Evolutionary conservation across 148 eudicot genomes (phyloP), one percentile per base, ranked within the genome.

Genomic region (Agrostemma githago): DNA sequence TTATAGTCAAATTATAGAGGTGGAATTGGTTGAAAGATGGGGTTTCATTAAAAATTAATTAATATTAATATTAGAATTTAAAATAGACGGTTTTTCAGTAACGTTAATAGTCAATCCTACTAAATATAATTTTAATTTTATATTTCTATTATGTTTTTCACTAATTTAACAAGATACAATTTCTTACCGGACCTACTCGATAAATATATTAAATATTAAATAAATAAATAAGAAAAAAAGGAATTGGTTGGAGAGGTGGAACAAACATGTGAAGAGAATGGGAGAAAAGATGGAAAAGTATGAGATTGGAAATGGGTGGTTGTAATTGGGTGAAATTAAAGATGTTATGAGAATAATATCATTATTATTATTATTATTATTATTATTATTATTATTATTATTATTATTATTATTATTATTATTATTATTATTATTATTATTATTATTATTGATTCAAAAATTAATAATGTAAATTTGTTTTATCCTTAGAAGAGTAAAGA

Each of bases 291-390:
- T 26, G 54, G 8, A 48, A 16, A 54, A 74, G 57, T 42, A 51
- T 53, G 46, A 70, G 87, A 85, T 83, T 74, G 81, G 72, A 71
- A 80, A 80, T 88, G 87, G 77, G 84, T 41, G 87, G 89, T 74
- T 75, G 79, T 76, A 26, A 74, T 79, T 79, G n/a, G 26, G 34
- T 15, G 66, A 51, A n/a, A n/a, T n/a, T n/a, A n/a, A 72, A 37
- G 48, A 46, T 42, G 75, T 79, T 77, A 26, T 77, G 76, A 74
- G 83, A 80, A 82, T 84, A 51, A 10, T 10, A 51, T 7, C 8
- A 51, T 51, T 3, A 48, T n/a, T n/a, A n/a, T n/a, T n/a, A n/a
- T n/a, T n/a, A n/a, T n/a, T n/a, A n/a, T n/a, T n/a, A n/a, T n/a
- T n/a, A n/a, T n/a, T n/a, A n/a, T n/a, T n/a, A n/a, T n/a, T n/a